Evolutionary conservation across 176 grass and related monocot species (phyloP), one percentile per base, ranked within the genome.

Genomic region (Eleusine indica): DNA sequence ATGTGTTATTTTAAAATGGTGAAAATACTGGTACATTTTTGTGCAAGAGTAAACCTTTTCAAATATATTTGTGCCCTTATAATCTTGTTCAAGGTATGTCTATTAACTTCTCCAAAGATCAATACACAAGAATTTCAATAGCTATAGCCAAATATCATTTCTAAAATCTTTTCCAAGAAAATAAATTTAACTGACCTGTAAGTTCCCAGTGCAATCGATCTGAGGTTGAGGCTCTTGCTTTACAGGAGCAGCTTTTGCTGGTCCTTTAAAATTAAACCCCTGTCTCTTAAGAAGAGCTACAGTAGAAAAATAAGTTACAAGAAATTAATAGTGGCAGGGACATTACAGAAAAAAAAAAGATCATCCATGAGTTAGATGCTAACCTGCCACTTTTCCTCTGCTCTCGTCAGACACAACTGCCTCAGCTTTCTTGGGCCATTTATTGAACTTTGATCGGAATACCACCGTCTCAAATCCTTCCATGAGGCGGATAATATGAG

Each of bases 361-460:
- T 74, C 47, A 89, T 56, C 68, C 22, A 12, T 48, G 30, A 49
- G 9, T 69, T 28, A 29, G 63, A 75, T 56, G 70, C 79, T 85
- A 90, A 98, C 96, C 93, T 88, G 96, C 91, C 63, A 99, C 96
- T 99, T 99, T 99, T 75, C 96, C 93, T 90, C 96, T 93, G 58
- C 93, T 92, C 84, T 99, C 96, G 22, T 96, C 93, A 22, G 96
- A 99, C 49, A 99, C 96, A 72, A 92, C 83, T 75, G 90, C 93
- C 47, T 96, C 91, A 85, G 89, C 92, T 90, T 85, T 95, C 81
- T 99, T 92, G 21, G 96, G 96, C 96, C 96, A 99, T 85, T 88
- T 91, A 84, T 85, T 76, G 78, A 99, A 99, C 57, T 96, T 96
- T 71, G 93, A 96, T 84, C 90, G 84, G 73, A 99, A 99, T 28